These are phyloP conservation scores for Leishmania martiniquensis DNA, from an alignment of 208 protist genomes.

Conservation along the genomic window DNA sequence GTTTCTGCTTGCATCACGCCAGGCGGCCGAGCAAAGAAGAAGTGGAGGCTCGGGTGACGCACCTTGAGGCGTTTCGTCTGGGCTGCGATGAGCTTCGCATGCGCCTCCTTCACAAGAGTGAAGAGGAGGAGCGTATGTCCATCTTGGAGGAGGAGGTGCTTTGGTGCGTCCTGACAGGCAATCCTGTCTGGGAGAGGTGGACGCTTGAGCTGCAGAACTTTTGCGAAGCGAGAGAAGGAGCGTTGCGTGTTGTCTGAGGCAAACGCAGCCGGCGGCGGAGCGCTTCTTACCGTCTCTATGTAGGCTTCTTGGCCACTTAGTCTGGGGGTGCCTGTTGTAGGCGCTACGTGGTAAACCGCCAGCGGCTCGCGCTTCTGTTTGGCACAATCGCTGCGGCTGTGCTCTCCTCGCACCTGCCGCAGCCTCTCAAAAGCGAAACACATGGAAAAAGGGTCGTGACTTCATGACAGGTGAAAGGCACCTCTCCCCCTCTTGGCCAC, in stretches of 20 bases:
- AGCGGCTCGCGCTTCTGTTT: background rate
- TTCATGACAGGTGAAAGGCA: background rate
- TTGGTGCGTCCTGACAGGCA: slow-evolving; percentile 35
- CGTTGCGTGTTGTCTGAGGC: background rate
- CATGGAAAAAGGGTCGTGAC: background rate
- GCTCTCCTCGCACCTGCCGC: background rate
- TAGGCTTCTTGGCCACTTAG: background rate
- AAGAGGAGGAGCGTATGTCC: slow-evolving; percentile 31
- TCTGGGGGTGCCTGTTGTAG: background rate
- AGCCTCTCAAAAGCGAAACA: background rate
- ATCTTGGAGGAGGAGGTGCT: slow-evolving; percentile 48
- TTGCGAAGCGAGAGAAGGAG: background rate
- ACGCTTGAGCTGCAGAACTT: slow-evolving; percentile 16
- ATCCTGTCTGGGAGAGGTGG: slow-evolving; percentile 20
- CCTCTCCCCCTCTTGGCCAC: background rate
- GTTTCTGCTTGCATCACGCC: slow-evolving; percentile 23
- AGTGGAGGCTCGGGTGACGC: slow-evolving; percentile 12
- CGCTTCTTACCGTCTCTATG: background rate
- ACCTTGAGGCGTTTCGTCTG: slow-evolving; percentile 19
- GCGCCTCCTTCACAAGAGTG: slow-evolving; percentile 25
- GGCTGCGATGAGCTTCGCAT: slow-evolving; percentile 14
- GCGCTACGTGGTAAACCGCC: background rate
- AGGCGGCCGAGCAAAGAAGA: slow-evolving; percentile 27
- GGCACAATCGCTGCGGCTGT: background rate
- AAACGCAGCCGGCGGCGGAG: background rate